These are phyloP conservation scores for Thermomucor indicae-seudaticae DNA, from an alignment of 371 early-diverging fungal genomes.

Conservation along the genomic window DNA sequence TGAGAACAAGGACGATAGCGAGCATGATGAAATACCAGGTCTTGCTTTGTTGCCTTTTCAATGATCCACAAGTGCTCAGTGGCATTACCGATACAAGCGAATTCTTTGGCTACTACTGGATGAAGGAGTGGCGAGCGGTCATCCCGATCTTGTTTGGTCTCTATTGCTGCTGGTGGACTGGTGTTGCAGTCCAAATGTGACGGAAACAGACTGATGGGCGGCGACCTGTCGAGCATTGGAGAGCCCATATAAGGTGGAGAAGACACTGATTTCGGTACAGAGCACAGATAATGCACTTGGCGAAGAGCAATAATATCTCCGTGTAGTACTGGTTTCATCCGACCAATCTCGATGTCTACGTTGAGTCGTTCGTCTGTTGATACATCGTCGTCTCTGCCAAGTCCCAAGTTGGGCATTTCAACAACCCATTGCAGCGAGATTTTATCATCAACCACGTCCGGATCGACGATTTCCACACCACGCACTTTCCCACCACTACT, in stretches of 20 bases:
- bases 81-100: constrained; percentile 4
- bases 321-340: constrained; percentile 22
- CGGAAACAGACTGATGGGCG: background rate
- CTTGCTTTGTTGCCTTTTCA: constrained; percentile 11
- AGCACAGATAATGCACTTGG: constrained; percentile 25
- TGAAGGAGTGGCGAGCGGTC: background rate
- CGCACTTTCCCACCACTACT: constrained; percentile 6
- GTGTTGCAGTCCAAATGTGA: constrained; percentile 3
- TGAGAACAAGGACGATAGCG: constrained; percentile 1
- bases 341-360: constrained; percentile 29
- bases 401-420: constrained; percentile 21
- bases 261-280: constrained; percentile 2
- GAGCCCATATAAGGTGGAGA: background rate
- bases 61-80: constrained; percentile 19
- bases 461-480: constrained; percentile 9
- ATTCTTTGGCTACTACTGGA: constrained; percentile 15
- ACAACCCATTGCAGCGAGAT: constrained; percentile 14
- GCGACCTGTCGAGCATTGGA: constrained; percentile 1
- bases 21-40: constrained; percentile 6
- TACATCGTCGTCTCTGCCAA: constrained; percentile 13
- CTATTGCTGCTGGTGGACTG: background rate
- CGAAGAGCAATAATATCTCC: constrained; percentile 32
- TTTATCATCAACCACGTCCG: background rate
- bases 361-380: constrained; percentile 24
- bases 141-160: background rate